Base-by-base conservation (phyloP, 257 asterid species). In the Capsicum chinense region DNA sequence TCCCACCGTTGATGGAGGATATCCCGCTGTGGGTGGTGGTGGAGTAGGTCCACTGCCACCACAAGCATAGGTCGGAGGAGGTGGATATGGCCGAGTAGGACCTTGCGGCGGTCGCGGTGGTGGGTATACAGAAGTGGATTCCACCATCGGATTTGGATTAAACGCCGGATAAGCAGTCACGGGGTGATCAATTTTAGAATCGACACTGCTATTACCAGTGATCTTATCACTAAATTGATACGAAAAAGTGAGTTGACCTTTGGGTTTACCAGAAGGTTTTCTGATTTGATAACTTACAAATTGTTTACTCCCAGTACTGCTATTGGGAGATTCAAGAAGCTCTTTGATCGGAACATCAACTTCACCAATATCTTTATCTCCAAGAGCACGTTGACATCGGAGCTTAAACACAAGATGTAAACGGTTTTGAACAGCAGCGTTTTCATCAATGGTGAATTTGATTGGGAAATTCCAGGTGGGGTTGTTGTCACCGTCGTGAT, bases 211-310 rank as follows among this genome's bases (percentile, higher is more conserved):
- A 67, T 6, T 67, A 44, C 82, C 59, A 14, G 85, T 62, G 60
- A 80, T 15, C 84, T 90, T 94, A 0, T 88, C 97, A 0, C 89
- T 71, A 79, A 94, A 90, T 37, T 86, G 88, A 21, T 94, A 95
- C 4, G 97, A 91, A 60, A 95, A 91, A 5, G 86, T 88, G 47
- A 95, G 89, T 14, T 91, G 90, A 19, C 99, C 99, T 87, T 94
- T 94, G 0, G 97, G 93, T 83, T 88, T 93, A 52, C 98, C 98
- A 5, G 86, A 87, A 42, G 95, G 99, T 56, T 92, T 95, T 83
- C 87, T 92, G 44, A 95, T 98, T 79, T 94, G 99, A 80, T 95
- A 94, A 86, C 91, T 92, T 62, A 94, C 92, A 48, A 90, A 88
- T 50, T 87, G 89, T 15, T 48, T 90, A 81, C 56, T 89, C 5